These are phyloP conservation scores for Akanthomyces uredinophilus DNA, from an alignment of 2,329 filamentous ascomycete species.

Conservation along the genomic window DNA sequence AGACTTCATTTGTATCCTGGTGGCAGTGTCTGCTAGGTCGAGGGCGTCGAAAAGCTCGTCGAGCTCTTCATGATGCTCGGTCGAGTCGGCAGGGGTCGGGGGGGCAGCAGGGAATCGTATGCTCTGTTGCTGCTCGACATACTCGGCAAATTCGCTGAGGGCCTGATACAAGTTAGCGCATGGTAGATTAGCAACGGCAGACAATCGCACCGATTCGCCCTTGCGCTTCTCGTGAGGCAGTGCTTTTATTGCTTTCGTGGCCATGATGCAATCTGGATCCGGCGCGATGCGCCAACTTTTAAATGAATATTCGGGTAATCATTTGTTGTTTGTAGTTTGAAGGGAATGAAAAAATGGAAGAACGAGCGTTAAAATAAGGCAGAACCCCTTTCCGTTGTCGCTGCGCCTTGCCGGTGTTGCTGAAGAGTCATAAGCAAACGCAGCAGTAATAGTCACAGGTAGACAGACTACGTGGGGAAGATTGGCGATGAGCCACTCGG, in stretches of 20 bases:
- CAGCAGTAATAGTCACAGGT: background rate
- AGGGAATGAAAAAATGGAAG: background rate
- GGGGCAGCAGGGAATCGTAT: constrained; percentile 52
- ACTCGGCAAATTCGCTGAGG: constrained; percentile 94
- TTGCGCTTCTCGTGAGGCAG: constrained; percentile 74
- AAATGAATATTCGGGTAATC: constrained; percentile 26
- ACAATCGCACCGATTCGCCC: constrained; percentile 66
- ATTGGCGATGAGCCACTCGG: constrained; percentile 5
- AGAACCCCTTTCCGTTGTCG: background rate
- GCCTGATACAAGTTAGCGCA: constrained; percentile 41
- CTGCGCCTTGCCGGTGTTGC: background rate
- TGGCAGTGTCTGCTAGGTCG: constrained; percentile 67
- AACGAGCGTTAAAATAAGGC: background rate
- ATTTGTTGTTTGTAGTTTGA: constrained; percentile 19
- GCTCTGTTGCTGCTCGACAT: constrained; percentile 90
- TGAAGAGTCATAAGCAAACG: constrained; percentile 7
- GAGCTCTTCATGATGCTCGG: constrained; percentile 70
- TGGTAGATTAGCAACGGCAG: constrained; percentile 20
- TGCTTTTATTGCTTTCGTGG: constrained; percentile 53
- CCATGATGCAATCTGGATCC: constrained; percentile 39
- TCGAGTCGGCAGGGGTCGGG: constrained; percentile 24
- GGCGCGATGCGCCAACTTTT: constrained; percentile 17
- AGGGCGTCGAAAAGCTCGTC: constrained; percentile 90
- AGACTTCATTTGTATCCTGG: constrained; percentile 65
- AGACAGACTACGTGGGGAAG: constrained; percentile 10